These are phyloP conservation scores for Candida incommunis DNA, from an alignment of 805 yeast genomes.

Conservation along the genomic window DNA sequence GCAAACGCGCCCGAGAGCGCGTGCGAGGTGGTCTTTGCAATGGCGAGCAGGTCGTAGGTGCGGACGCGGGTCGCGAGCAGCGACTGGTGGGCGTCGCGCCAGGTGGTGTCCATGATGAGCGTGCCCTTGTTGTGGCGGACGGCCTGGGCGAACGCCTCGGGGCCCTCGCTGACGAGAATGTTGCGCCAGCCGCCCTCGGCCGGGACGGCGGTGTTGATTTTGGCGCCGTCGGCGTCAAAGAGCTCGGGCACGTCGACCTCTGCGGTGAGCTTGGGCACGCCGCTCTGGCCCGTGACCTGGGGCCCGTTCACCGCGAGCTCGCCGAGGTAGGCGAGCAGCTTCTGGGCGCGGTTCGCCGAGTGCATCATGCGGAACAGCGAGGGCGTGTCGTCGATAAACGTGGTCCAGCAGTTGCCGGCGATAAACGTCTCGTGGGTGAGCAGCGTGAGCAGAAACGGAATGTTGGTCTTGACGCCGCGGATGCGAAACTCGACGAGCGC, in stretches of 20 bases:
- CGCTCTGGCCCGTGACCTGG: slow-evolving; percentile 89
- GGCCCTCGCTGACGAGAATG: slow-evolving; percentile 70
- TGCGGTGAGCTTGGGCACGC: slow-evolving; percentile 66
- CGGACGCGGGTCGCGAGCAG: slow-evolving; percentile 93
- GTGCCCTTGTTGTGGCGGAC: slow-evolving; percentile 79
- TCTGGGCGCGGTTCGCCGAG: slow-evolving; percentile 95
- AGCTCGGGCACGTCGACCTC: slow-evolving; percentile 67
- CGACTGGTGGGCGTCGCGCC: slow-evolving; percentile 99
- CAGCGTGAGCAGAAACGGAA: slow-evolving; percentile 85
- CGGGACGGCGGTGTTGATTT: slow-evolving; percentile 42
- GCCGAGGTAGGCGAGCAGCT: slow-evolving; percentile 78
- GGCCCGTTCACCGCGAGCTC: slow-evolving; percentile 94
- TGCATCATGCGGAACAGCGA: slow-evolving; percentile 85
- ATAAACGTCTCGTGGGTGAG: slow-evolving; percentile 83
- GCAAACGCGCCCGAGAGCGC: slow-evolving; percentile 88
- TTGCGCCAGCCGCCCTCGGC: slow-evolving; percentile 87
- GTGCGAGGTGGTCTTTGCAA: slow-evolving; percentile 88
- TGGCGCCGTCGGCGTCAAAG: slow-evolving; percentile 45
- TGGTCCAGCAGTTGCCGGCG: slow-evolving; percentile 88
- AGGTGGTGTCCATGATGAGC: slow-evolving; percentile 92
- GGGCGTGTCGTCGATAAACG: slow-evolving; percentile 97
- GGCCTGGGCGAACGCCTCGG: slow-evolving; percentile 77
- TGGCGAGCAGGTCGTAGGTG: slow-evolving; percentile 78
- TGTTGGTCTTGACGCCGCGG: slow-evolving; percentile 97
- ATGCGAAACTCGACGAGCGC: slow-evolving; percentile 95